Base-by-base conservation (phyloP, 1,139 yeast genomes). In the Geotrichum candidum region DNA sequence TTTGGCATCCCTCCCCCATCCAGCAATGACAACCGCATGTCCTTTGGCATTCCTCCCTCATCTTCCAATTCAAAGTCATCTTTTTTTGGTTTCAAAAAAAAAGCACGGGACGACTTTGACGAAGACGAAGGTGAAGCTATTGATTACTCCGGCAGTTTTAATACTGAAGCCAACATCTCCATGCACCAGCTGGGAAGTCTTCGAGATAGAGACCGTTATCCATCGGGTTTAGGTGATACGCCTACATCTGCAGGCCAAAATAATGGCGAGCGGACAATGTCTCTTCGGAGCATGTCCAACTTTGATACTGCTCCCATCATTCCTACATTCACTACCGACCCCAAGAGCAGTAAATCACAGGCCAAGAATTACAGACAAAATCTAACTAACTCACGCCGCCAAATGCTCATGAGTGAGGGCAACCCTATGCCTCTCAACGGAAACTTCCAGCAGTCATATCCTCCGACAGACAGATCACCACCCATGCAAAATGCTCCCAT, bases 291-390 rank as follows among this genome's bases (percentile, higher is more conserved):
- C 23, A 61, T 70, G 33, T 64, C 68, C 51, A 70, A 68, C 9
- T 70, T 68, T 58, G 77, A 74, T 63, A 70, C 77, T 2, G 68
- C 76, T 22, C 78, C 77, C 11, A 66, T 74, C 53, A 74, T 75
- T 51, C 77, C 77, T 29, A 72, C 70, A 41, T 63, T 75, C n/a
- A 56, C 66, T 5, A 65, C 63, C 18, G 10, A 10, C n/a, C n/a
- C 41, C 13, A 61, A 63, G 25, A 61, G 61, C 2, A 61, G 55
- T 6, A 63, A 59, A 33, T 51, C 61, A 22, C 59, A 63, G 13
- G 65, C 61, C 54, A 48, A 68, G 52, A 65, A 70, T 56, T 74
- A 74, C 65, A 69, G 77, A 35, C 73, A 73, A 58, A 71, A 73
- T 53, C 68, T 73, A 63, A 69, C 68, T 38, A 73, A 70, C 61